Conservation (phyloP, 1,139 yeast genomes). For the Yamadazyma diospyri region DNA sequence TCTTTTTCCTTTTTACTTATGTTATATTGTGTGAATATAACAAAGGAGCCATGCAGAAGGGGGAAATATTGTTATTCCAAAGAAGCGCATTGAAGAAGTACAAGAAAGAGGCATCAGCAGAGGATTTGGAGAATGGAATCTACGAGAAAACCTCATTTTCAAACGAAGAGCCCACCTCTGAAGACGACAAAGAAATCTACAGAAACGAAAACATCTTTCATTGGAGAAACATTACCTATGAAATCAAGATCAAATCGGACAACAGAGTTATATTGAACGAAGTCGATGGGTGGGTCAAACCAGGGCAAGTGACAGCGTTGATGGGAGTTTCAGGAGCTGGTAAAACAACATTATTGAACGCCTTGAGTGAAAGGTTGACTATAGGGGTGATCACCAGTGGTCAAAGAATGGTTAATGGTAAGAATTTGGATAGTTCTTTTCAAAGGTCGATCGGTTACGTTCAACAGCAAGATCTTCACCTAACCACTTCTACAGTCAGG, state of each 20-base stretch:
- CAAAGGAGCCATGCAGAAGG: slow-evolving; percentile 77
- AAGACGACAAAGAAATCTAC: slow-evolving; percentile 5
- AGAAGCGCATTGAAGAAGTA: slow-evolving; percentile 23
- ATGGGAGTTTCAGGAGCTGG: slow-evolving; percentile 94
- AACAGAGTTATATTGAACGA: slow-evolving; percentile 61
- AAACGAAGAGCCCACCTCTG: slow-evolving; percentile 14
- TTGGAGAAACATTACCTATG: slow-evolving; percentile 77
- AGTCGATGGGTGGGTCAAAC: slow-evolving; percentile 84
- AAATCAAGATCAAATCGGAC: slow-evolving; percentile 62
- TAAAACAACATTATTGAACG: slow-evolving; percentile 73
- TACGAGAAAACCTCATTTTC: slow-evolving; percentile 18
- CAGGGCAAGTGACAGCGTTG: slow-evolving; percentile 43
- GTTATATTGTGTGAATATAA: slow-evolving; percentile 59
- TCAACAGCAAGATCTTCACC: slow-evolving; percentile 78
- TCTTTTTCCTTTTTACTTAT: slow-evolving; percentile 57
- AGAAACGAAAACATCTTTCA: slow-evolving; percentile 49
- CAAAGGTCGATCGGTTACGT: slow-evolving; percentile 82
- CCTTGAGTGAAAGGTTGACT: slow-evolving; percentile 73
- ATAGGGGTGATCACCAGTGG: slow-evolving; percentile 73
- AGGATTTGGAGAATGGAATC: slow-evolving; percentile 16
- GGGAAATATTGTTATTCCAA: slow-evolving; percentile 74
- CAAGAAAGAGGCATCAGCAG: slow-evolving; percentile 15
- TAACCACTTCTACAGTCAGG: slow-evolving; percentile 72
- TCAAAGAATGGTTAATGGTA: slow-evolving; percentile 70
- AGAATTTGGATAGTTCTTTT: slow-evolving; percentile 64